Evolutionary conservation across 2,329 filamentous ascomycete genomes (phyloP).

Genomic region (Rugonectria rugulosa): DNA sequence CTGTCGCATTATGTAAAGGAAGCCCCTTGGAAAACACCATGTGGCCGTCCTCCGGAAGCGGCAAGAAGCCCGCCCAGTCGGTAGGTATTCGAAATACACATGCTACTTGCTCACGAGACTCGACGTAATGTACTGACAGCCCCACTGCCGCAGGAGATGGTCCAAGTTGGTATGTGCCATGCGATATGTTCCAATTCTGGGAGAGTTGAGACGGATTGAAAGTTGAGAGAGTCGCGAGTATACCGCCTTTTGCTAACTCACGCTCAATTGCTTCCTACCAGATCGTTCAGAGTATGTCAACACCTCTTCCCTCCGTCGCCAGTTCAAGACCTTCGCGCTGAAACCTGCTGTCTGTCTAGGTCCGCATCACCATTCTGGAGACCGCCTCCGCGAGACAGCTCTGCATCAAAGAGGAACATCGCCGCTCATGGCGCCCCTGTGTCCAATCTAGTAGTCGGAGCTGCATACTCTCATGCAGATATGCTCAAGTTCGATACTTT

Average conservation of each 20-base stretch:
- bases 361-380: conserved; percentile 90
- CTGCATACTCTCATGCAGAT: conserved; percentile 95
- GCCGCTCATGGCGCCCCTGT: conserved; percentile 57
- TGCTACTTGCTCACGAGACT: conserved; percentile 30
- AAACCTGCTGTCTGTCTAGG: conserved; percentile 55
- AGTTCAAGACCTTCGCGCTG: conserved; percentile 32
- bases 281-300: conserved; percentile 69
- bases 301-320: conserved; percentile 13
- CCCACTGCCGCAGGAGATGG: conserved; percentile 83
- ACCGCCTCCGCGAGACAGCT: conserved; percentile 62
- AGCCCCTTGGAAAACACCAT: conserved; percentile 51
- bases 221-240: conserved; percentile 22
- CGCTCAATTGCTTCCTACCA: conserved; percentile 42
- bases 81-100: conserved; percentile 54
- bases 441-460: conserved; percentile 82
- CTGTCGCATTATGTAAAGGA: conserved; percentile 20
- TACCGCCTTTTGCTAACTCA: conserved; percentile 35
- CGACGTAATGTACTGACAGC: conserved; percentile 45
- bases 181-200: conserved; percentile 9
- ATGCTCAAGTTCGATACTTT: conserved; percentile 86
- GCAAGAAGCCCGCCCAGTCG: conserved; percentile 77
- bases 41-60: conserved; percentile 71
- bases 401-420: conserved; percentile 58
- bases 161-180: conserved; percentile 86
- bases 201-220: conserved; percentile 10